Evolutionary conservation across 441 rosid species (phyloP).

Genomic region (Geranium incanum): DNA sequence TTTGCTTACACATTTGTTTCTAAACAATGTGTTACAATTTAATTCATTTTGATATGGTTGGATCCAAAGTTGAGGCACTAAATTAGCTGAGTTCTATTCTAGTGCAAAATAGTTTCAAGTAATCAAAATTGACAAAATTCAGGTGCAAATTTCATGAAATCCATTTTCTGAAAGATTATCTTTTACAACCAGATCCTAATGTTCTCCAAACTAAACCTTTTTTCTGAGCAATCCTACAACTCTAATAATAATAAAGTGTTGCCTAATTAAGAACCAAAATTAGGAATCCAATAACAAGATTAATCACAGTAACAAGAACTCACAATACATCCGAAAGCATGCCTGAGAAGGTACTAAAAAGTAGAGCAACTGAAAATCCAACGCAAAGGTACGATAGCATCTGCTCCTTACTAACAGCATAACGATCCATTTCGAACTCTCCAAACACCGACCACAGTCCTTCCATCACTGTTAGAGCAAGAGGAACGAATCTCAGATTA

Average conservation of each 20-base stretch:
- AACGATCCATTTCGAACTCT: constrained; percentile 50
- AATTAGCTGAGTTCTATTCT: neutral
- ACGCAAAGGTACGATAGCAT: constrained; percentile 42
- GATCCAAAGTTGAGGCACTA: neutral
- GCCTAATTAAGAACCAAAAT: neutral
- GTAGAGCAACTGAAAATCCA: constrained; percentile 52
- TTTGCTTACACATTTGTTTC: neutral
- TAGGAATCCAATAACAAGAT: neutral
- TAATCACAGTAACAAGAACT: constrained; percentile 19
- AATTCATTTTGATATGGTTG: neutral
- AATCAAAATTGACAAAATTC: neutral
- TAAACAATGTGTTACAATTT: neutral
- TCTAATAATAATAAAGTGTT: neutral
- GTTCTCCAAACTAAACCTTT: neutral
- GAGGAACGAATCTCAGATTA: neutral
- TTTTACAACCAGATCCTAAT: neutral
- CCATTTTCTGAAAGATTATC: neutral
- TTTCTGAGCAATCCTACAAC: neutral
- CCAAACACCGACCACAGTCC: constrained; percentile 77
- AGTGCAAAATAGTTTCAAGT: neutral
- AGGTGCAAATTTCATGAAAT: neutral
- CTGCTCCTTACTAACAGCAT: constrained; percentile 45
- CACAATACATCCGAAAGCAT: constrained; percentile 69
- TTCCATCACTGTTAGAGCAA: constrained; percentile 44
- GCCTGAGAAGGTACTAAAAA: constrained; percentile 58